These are phyloP conservation scores for Neonectria faginata DNA, from an alignment of 2,329 filamentous ascomycete species.

Conservation along the genomic window DNA sequence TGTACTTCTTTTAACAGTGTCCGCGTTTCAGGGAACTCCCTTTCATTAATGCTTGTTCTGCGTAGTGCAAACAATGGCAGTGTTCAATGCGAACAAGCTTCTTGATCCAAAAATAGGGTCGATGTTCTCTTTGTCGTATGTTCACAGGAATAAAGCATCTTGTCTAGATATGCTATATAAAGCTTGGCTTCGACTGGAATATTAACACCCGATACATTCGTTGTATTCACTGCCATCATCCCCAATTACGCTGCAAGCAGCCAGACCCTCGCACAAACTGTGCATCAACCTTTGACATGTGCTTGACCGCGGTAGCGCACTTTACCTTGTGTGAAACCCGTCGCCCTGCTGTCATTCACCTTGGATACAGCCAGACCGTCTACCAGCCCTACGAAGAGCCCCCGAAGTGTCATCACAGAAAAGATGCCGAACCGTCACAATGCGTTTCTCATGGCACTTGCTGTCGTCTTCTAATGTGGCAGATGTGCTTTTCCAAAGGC, in stretches of 20 bases:
- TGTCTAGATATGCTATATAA: neutral
- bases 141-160: neutral
- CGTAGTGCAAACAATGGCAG: neutral
- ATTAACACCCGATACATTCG: too few species aligned
- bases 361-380: neutral
- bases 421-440: neutral
- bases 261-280: neutral
- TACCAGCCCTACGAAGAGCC: slow-evolving; percentile 20
- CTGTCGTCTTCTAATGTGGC: neutral
- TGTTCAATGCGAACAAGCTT: neutral
- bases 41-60: neutral
- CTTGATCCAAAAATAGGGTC: neutral
- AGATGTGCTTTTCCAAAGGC: neutral
- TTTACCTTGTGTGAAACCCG: slow-evolving; percentile 14
- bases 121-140: neutral
- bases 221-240: neutral
- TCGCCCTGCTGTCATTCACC: neutral
- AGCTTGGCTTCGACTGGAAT: neutral
- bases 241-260: neutral
- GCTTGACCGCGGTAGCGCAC: slow-evolving; percentile 1
- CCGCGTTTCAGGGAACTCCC: neutral
- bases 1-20: neutral
- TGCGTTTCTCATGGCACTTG: slow-evolving; percentile 4
- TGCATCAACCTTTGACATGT: slow-evolving; percentile 4
- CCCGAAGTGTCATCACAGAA: neutral